Conservation (phyloP, 805 yeast species). For the Candida railenensis region DNA sequence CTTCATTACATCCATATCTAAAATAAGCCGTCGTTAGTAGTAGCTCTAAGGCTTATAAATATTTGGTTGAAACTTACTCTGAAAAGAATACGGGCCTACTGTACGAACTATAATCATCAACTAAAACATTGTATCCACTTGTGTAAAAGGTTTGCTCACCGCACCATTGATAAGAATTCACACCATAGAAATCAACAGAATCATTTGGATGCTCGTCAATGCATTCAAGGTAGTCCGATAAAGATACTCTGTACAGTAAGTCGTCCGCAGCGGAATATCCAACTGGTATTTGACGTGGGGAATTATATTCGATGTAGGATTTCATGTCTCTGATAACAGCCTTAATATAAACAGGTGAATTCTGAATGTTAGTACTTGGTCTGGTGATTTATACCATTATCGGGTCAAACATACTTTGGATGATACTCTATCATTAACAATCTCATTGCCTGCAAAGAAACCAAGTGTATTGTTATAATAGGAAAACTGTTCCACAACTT, state of each 20-base stretch:
- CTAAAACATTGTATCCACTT: slow-evolving; percentile 68
- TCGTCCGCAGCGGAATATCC: slow-evolving; percentile 98
- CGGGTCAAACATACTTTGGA: slow-evolving; percentile 34
- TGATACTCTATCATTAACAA: slow-evolving; percentile 77
- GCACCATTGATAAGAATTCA: slow-evolving; percentile 82
- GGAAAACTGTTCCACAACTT: slow-evolving; percentile 77
- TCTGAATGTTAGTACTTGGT: slow-evolving; percentile 9
- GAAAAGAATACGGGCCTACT: slow-evolving; percentile 82
- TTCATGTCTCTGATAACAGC: slow-evolving; percentile 83
- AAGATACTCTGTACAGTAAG: slow-evolving; percentile 66
- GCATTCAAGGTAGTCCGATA: slow-evolving; percentile 81
- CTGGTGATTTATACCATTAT: neutral
- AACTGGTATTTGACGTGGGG: slow-evolving; percentile 73
- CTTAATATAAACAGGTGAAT: slow-evolving; percentile 74
- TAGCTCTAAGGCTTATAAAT: neutral
- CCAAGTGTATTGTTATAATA: slow-evolving; percentile 86
- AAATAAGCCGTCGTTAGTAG: slow-evolving; percentile 12
- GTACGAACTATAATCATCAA: slow-evolving; percentile 65
- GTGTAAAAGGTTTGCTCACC: slow-evolving; percentile 81
- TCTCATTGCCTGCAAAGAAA: slow-evolving; percentile 89
- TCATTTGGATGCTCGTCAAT: slow-evolving; percentile 50
- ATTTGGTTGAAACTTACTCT: slow-evolving; percentile 49
- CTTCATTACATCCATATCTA: slow-evolving; percentile 75
- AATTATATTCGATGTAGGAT: slow-evolving; percentile 56
- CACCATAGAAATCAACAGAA: slow-evolving; percentile 78